Base-by-base conservation (phyloP, 2,329 filamentous ascomycete species). In the Clarireedia paspali region DNA sequence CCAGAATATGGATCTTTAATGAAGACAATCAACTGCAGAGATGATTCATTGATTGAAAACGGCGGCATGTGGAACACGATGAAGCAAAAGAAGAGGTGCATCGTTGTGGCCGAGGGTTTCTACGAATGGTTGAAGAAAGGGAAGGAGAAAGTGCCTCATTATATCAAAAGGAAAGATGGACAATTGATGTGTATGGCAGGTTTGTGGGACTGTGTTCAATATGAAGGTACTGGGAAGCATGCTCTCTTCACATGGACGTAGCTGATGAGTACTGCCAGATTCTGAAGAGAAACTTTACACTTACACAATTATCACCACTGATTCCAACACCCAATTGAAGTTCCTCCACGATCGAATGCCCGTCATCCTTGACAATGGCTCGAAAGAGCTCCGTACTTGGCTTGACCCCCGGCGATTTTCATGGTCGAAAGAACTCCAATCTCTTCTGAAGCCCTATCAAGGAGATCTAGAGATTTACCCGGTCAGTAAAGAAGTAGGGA, bases 311-410 rank as follows among this genome's bases (percentile, higher is more conserved):
- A 92, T 97, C 70, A 99, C 94, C 1, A 97, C 92, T 1, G 81
- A 86, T 58, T 88, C 90, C 6, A 96, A 92, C 66, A 77, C 84
- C 60, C 87, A 92, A 68, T 77, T 97, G 49, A 84, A 78, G 27
- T 97, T 96, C 63, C 76, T 99, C 17, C 94, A 99, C 68, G 87
- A 95, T 66, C 85, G 94, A 15, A 99, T 99, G 94, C 94, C 94
- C 0, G 92, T 96, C 5, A 88, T 97, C 30, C 71, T 99, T 0
- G 85, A 96, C 5, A 83, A 88, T 4, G 84, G 83, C 4, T 89
- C 86, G 0, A 79, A 88, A 1, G 80, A 77, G 10, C 76, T 96
- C 66, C 79, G 75, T 53, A 83, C 70, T 4, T 96, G 91, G 91
- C 77, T 97, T 17, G 88, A 96, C 68, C 90, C 90, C 0, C 73